These are phyloP conservation scores for Fusarium sp. DNA, from an alignment of 2,329 filamentous ascomycete genomes.

Conservation along the genomic window DNA sequence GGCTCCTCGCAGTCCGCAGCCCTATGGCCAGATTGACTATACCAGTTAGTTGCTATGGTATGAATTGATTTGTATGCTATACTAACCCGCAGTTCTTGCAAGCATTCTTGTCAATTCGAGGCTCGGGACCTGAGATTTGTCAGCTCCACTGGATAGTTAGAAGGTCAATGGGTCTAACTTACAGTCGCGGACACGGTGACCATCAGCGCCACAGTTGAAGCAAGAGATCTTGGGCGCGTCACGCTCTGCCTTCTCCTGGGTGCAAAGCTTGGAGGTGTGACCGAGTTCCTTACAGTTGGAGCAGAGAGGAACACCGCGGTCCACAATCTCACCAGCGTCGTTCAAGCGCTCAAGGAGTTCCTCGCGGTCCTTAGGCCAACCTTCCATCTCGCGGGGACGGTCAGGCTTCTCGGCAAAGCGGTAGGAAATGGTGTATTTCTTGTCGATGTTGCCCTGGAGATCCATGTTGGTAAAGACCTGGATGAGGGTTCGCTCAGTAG, in stretches of 20 bases:
- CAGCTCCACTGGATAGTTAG: constrained; percentile 8
- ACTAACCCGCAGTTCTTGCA: constrained; percentile 74
- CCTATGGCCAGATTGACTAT: constrained; percentile 62
- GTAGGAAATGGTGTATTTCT: constrained; percentile 72
- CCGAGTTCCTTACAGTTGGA: constrained; percentile 72
- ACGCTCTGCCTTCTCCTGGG: constrained; percentile 65
- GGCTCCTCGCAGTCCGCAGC: constrained; percentile 66
- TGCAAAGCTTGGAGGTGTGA: constrained; percentile 70
- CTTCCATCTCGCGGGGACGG: constrained; percentile 67
- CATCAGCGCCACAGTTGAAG: constrained; percentile 71
- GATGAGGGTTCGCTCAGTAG: constrained; percentile 66
- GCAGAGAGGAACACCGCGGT: constrained; percentile 70
- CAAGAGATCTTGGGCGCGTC: constrained; percentile 65
- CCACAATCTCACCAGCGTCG: constrained; percentile 72
- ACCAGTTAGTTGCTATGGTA: constrained; percentile 18
- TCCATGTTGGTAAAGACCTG: constrained; percentile 76
- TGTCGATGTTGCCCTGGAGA: constrained; percentile 73
- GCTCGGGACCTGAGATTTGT: constrained; percentile 60
- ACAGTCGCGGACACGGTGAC: constrained; percentile 78
- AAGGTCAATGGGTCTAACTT: constrained; percentile 46
- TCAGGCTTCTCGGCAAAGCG: constrained; percentile 68
- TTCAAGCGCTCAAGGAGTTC: constrained; percentile 73
- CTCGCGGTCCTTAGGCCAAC: constrained; percentile 68
- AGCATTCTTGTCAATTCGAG: constrained; percentile 71
- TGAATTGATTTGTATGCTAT: neutral